Conservation (phyloP, 805 yeast genomes). For the Candida peoriensis region DNA sequence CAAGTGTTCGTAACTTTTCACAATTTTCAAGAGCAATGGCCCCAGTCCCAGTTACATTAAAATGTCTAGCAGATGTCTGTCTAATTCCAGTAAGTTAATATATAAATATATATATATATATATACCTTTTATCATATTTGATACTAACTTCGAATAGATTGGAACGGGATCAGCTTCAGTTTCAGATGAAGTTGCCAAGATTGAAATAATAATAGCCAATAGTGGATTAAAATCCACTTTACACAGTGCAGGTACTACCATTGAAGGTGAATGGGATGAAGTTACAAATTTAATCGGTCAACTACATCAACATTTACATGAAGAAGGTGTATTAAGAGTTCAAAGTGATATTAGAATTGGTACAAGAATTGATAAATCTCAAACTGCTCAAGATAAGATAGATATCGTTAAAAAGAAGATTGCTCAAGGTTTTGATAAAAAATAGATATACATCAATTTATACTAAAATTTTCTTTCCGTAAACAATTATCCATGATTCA, state of each 20-base stretch:
- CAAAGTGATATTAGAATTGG: conserved; percentile 88
- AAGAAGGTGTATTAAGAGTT: conserved; percentile 67
- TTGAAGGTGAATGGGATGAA: conserved; percentile 89
- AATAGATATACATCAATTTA: no score
- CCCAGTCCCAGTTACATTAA: conserved; percentile 34
- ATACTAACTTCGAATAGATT: conserved; percentile 36
- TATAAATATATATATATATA: background rate
- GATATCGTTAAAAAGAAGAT: conserved; percentile 56
- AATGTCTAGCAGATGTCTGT: conserved; percentile 83
- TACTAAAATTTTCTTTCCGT: no score
- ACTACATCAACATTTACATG: conserved; percentile 68
- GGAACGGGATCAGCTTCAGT: conserved; percentile 79
- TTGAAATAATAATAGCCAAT: conserved; percentile 57
- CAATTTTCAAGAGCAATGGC: no score
- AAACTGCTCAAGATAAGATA: conserved; percentile 68
- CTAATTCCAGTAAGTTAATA: conserved; percentile 63
- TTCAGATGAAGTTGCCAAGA: conserved; percentile 70
- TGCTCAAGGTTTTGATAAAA: conserved; percentile 13
- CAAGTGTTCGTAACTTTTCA: no score
- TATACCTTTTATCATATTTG: background rate
- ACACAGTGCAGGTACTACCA: conserved; percentile 91
- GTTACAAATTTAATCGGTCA: conserved; percentile 77
- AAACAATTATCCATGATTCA: no score
- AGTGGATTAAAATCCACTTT: conserved; percentile 62
- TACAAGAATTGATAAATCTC: conserved; percentile 71